Evolutionary conservation across 2,329 filamentous ascomycete species (phyloP), one percentile per base, ranked within the genome.

Genomic region (Aspergillus sp.): DNA sequence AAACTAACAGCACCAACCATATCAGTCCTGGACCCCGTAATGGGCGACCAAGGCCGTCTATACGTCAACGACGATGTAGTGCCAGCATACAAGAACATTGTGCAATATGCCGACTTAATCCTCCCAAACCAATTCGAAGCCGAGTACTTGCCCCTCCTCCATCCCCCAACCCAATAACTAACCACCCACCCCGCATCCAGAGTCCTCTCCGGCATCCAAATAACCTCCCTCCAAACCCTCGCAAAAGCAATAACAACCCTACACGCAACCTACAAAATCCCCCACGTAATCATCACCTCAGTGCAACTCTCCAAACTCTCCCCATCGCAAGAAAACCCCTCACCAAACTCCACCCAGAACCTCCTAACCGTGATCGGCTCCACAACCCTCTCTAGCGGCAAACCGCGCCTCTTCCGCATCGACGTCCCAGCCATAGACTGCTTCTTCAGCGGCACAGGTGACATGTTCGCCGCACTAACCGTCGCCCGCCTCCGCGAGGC

Each of bases 101-200:
- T 98, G 21, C 82, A 82, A 37, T 83, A 93, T 67, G 93, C 95
- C 2, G 95, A 99, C 74, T 75, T 99, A 65, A 96, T 99, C 56
- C 78, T 98, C 15, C 95, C 95, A 4, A 99, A 99, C 72, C 93
- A 98, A 67, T 99, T 97, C 65, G 95, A 99, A 79, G 91, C 93
- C 44, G 93, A 99, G 91, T 96, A 79, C 2, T 12, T 23, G 27
- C n/a, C 27, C 35, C 41, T 31, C 19, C 55, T 9, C 8, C 21
- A n/a, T 17, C 6, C 35, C 33, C n/a, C 15, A 21, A 8, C 44
- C 8, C 33, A 23, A 12, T 21, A 19, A 35, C 5, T 7, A 41
- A 47, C 39, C 44, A 41, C 5, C 15, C 43, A 51, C 5, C 15
- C 43, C 8, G 8, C 27, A 8, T 31, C 12, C 47, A 96, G 91